A percentile compares a stretch with the other conserved stretches of the same genome.
Evolutionary conservation across 2,329 filamentous ascomycete species (phyloP).

Genomic region (Colletotrichum sp.): DNA sequence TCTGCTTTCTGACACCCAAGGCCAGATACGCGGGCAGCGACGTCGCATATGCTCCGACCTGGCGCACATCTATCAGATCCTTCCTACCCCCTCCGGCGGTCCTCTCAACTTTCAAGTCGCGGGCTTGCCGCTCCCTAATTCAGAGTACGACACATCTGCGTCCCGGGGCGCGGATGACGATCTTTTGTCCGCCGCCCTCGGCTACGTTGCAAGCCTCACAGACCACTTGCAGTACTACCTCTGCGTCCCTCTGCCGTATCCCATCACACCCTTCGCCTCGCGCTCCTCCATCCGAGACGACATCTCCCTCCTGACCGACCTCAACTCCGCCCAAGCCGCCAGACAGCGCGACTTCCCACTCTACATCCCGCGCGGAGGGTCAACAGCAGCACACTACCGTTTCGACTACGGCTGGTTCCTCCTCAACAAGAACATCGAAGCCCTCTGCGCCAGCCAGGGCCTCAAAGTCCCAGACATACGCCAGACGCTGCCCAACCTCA

Average conservation of each 20-base stretch:
- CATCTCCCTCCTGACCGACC: slow-evolving; percentile 61
- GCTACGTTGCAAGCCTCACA: slow-evolving; percentile 78
- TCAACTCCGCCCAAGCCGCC: slow-evolving; percentile 25
- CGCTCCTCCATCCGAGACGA: slow-evolving; percentile 78
- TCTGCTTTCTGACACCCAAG: slow-evolving; percentile 61
- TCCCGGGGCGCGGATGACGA: slow-evolving; percentile 62
- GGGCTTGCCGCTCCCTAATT: slow-evolving; percentile 79
- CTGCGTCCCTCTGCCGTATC: slow-evolving; percentile 78
- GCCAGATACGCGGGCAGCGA: slow-evolving; percentile 82
- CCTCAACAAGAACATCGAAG: slow-evolving; percentile 94
- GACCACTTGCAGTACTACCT: slow-evolving; percentile 84
- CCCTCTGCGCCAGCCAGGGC: slow-evolving; percentile 67
- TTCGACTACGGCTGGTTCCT: slow-evolving; percentile 97
- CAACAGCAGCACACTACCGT: slow-evolving; percentile 76
- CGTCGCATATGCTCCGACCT: slow-evolving; percentile 89
- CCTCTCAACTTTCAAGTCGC: slow-evolving; percentile 86
- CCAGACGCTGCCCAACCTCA: slow-evolving; percentile 90
- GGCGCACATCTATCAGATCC: slow-evolving; percentile 79
- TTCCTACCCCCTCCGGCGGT: slow-evolving; percentile 58
- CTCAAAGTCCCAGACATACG: slow-evolving; percentile 87
- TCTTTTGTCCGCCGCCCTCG: slow-evolving; percentile 79
- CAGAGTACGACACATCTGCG: slow-evolving; percentile 65
- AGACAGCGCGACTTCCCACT: slow-evolving; percentile 79
- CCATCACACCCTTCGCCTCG: slow-evolving; percentile 74
- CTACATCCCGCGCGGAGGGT: slow-evolving; percentile 67